Percentiles rank a stretch among this genome's conserved stretches.
Conservation (phyloP, 805 yeast species). For the Danielia reshetovae region DNA sequence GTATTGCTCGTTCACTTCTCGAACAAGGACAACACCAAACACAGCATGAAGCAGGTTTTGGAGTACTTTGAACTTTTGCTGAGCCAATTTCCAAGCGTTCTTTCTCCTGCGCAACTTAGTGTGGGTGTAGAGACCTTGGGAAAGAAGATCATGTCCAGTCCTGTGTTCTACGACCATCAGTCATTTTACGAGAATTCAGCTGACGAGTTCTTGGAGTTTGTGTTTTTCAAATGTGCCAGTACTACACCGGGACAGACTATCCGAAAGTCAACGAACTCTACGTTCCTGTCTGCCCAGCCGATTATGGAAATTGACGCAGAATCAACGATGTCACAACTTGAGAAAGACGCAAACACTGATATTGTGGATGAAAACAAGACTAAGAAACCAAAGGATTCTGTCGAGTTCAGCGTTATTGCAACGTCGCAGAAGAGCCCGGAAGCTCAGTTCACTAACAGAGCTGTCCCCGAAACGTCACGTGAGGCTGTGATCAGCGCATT, state of each 20-base stretch:
- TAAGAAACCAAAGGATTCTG: slow-evolving; percentile 30
- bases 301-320: slow-evolving; percentile 33
- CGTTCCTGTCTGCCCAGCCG: slow-evolving; percentile 36
- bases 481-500: slow-evolving; percentile 47
- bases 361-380: slow-evolving; percentile 27
- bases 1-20: slow-evolving; percentile 41
- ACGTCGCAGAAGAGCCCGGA: slow-evolving; percentile 8
- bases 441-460: slow-evolving; percentile 22
- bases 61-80: slow-evolving; percentile 46
- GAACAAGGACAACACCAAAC: slow-evolving; percentile 16
- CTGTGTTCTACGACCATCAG: slow-evolving; percentile 12
- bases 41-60: slow-evolving; percentile 18
- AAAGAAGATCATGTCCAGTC: slow-evolving; percentile 29
- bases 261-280: slow-evolving; percentile 2
- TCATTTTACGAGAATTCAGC: slow-evolving; percentile 14
- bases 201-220: slow-evolving; percentile 37
- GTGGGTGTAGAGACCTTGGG: slow-evolving; percentile 58
- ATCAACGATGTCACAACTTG: slow-evolving; percentile 30
- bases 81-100: slow-evolving; percentile 51
- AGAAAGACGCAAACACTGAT: slow-evolving; percentile 19
- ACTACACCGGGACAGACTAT: slow-evolving; percentile 29
- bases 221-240: slow-evolving; percentile 40
- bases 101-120: slow-evolving; percentile 53
- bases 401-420: slow-evolving; percentile 12
- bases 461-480: slow-evolving; percentile 38